These are phyloP conservation scores for Triticum monococcum DNA, from an alignment of 176 grass and related monocot species.

Conservation along the genomic window DNA sequence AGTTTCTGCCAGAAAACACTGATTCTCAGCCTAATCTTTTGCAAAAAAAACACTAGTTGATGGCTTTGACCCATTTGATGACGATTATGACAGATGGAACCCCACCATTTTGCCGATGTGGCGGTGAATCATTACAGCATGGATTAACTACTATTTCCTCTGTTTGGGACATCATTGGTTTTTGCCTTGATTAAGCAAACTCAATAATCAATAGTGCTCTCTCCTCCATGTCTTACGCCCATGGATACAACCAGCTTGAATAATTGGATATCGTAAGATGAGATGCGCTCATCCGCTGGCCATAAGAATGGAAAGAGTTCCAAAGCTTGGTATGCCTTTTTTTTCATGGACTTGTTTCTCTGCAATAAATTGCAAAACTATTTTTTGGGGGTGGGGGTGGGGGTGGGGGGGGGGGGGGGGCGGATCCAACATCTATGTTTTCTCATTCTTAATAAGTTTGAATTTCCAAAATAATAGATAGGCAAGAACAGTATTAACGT, in stretches of 20 bases:
- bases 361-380: neutral
- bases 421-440: neutral
- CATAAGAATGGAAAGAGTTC: no score
- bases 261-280: neutral
- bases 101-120: no score
- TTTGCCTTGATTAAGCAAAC: slow-evolving; percentile 43
- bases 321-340: neutral
- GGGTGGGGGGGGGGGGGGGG: no score
- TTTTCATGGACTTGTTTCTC: neutral
- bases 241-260: neutral
- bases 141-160: slow-evolving; percentile 26
- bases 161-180: slow-evolving; percentile 44
- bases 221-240: neutral
- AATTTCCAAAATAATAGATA: neutral
- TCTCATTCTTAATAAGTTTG: neutral
- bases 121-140: slow-evolving; percentile 15
- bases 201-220: neutral
- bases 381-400: no score
- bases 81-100: no score
- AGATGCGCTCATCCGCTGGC: neutral
- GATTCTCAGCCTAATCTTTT: no score
- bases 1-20: no score
- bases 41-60: no score
- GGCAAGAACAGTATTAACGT: no score
- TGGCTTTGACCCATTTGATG: no score